Evolutionary conservation across 805 yeast genomes (phyloP).

Genomic region (Zygosaccharomyces rouxii): DNA sequence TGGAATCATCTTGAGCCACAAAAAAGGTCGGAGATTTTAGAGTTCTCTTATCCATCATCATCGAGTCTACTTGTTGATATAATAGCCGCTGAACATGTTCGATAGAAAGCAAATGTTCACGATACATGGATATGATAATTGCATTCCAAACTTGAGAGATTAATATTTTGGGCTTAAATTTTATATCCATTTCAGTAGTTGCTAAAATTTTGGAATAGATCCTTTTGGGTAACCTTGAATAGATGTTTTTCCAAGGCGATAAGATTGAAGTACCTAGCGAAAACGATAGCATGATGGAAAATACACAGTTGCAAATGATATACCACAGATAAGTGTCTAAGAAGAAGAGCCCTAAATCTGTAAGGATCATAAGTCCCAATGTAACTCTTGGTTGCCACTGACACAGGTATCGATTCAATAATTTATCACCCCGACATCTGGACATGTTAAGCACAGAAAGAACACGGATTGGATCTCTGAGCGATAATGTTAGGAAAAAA

Average conservation of each 20-base stretch:
- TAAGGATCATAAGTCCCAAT: slow-evolving; percentile 47
- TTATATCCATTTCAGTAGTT: slow-evolving; percentile 44
- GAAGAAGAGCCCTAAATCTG: slow-evolving; percentile 67
- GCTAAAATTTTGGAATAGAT: slow-evolving; percentile 65
- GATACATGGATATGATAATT: slow-evolving; percentile 72
- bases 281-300: slow-evolving; percentile 67
- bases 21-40: slow-evolving; percentile 74
- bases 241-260: slow-evolving; percentile 86
- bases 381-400: slow-evolving; percentile 53
- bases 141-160: slow-evolving; percentile 81
- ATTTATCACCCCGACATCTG: slow-evolving; percentile 58
- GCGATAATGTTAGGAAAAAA: slow-evolving; percentile 66
- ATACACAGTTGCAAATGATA: slow-evolving; percentile 70
- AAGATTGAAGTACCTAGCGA: slow-evolving; percentile 76
- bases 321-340: slow-evolving; percentile 85
- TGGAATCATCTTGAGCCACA: slow-evolving; percentile 75
- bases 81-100: slow-evolving; percentile 67
- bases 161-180: slow-evolving; percentile 48
- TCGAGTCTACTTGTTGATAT: slow-evolving; percentile 46
- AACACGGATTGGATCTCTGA: slow-evolving; percentile 70
- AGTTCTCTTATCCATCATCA: slow-evolving; percentile 37
- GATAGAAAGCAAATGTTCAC: slow-evolving; percentile 70
- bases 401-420: slow-evolving; percentile 53
- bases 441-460: slow-evolving; percentile 51
- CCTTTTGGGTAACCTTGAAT: slow-evolving; percentile 70